Evolutionary conservation across 2,329 filamentous ascomycete genomes (phyloP), one percentile per base, ranked within the genome.

Genomic region (Didymella pomorum): DNA sequence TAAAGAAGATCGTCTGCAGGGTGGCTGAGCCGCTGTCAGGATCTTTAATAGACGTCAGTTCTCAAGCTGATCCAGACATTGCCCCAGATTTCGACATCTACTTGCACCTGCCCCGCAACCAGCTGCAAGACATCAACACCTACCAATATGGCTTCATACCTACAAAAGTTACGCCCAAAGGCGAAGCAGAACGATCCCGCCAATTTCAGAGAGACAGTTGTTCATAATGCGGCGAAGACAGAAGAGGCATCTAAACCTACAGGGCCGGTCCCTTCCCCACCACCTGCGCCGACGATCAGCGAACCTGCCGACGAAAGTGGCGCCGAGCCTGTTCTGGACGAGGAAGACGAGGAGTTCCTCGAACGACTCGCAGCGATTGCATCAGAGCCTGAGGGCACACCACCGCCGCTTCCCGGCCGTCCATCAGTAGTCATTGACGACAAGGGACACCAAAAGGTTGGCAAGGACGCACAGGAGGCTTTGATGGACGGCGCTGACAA

Each of bases 271-370:
- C 58, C 60, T 29, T 50, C 45, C 31, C 56, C 63, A 9, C 65
- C 67, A 9, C 65, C 67, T 11, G 62, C 66, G 8, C 66, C 69
- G 10, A 60, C 68, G 16, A 63, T 71, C 43, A 61, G 63, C 48
- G 67, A 70, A 23, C 67, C 69, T 3, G 62, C 58, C 54, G 69
- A 76, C 31, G 69, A 76, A 42, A 65, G 65, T 26, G 67, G 65
- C 35, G 62, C 66, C 18, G 72, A 73, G 67, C 70, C 81, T 6
- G 81, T 88, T 2, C 71, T 88, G n/a, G 85, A 83, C 18, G 80
- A 84, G n/a, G 85, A 87, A 66, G 86, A 88, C 61, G 83, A 87
- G 64, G 78, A 80, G 51, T 88, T 87, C 64, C 73, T 88, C 31
- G 77, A 80, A 52, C 76, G 77, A 31, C 81, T 87, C 29, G 81